Conservation (phyloP, 1,284 basidiomycete species). For the Malassezia psittaci region DNA sequence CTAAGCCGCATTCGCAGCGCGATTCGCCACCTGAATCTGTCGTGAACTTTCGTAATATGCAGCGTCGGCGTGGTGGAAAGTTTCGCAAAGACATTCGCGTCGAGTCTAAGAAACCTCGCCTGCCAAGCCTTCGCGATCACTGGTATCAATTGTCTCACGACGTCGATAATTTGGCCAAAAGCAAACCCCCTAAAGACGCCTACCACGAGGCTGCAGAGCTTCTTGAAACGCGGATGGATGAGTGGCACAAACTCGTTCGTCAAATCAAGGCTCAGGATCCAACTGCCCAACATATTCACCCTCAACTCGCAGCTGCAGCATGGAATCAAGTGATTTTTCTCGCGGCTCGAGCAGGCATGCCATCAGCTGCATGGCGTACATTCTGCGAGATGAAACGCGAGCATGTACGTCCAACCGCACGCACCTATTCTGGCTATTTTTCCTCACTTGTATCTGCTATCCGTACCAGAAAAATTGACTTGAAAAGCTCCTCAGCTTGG, state of each 20-base stretch:
- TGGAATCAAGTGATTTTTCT: conserved; percentile 18
- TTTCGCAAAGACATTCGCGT: conserved; percentile 13
- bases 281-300: background rate
- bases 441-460: background rate
- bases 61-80: conserved; percentile 8
- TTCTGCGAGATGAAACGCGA: conserved; percentile 13
- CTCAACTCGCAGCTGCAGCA: conserved; percentile 9
- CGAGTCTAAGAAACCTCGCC: background rate
- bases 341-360: conserved; percentile 4
- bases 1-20: background rate
- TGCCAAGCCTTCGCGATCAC: conserved; percentile 10
- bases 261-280: background rate
- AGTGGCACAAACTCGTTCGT: conserved; percentile 9
- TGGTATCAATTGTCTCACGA: conserved; percentile 7
- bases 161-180: background rate
- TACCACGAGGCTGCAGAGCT: conserved; percentile 4
- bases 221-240: conserved; percentile 6
- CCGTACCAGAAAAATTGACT: background rate
- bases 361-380: conserved; percentile 10
- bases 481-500: background rate
- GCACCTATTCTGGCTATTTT: conserved; percentile 13
- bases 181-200: background rate
- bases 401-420: conserved; percentile 7
- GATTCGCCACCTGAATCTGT: conserved; percentile 10
- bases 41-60: conserved; percentile 17